Evolutionary conservation across 768 basidiomycete species (phyloP).

Genomic region (Lactarius quietus): DNA sequence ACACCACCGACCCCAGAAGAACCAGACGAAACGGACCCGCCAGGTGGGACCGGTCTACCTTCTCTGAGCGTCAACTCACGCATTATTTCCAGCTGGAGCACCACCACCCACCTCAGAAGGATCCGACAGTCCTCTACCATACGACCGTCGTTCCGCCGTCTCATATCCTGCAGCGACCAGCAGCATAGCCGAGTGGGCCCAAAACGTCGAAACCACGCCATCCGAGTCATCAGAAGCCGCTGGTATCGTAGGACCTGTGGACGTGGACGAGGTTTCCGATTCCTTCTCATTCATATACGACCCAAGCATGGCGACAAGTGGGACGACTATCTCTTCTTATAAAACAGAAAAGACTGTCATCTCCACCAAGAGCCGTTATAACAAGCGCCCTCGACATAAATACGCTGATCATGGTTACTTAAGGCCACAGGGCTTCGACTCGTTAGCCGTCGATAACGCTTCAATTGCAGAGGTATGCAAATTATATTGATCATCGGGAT

Average conservation of each 20-base stretch:
- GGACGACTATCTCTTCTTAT: not conserved
- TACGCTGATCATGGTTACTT: not conserved
- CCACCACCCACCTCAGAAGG: too few species aligned
- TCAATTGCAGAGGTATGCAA: not conserved
- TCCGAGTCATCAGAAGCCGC: not conserved
- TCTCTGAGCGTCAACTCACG: too few species aligned
- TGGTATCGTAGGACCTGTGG: not conserved
- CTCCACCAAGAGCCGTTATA: not conserved
- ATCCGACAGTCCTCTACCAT: too few species aligned
- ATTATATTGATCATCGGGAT: too few species aligned
- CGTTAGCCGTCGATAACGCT: not conserved
- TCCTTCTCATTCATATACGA: not conserved
- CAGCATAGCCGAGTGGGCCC: too few species aligned
- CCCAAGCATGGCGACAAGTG: not conserved
- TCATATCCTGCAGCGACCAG: too few species aligned
- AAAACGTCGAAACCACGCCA: too few species aligned
- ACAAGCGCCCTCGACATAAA: not conserved
- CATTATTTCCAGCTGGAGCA: too few species aligned
- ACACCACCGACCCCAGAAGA: too few species aligned
- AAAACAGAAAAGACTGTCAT: not conserved
- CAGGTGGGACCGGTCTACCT: too few species aligned
- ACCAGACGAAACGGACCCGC: too few species aligned
- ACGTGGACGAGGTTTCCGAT: not conserved
- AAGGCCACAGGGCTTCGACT: not conserved
- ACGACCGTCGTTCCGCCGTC: too few species aligned